Base-by-base conservation (phyloP, 108 stramenopile species). In the Cyclotella kingstonii region DNA sequence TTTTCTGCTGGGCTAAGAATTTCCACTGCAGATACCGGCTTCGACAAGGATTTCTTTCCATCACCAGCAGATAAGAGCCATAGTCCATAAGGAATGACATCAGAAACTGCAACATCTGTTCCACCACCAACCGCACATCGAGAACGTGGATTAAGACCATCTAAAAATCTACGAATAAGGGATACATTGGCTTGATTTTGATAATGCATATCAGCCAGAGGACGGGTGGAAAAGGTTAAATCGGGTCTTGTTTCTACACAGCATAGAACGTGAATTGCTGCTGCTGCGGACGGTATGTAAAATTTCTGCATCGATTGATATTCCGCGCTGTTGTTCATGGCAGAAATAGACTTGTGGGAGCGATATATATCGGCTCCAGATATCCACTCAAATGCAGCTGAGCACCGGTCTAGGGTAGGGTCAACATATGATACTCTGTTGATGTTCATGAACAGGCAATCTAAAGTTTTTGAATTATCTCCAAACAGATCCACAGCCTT, bases 381-480 rank as follows among this genome's bases (percentile, higher is more conserved):
- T 1, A 91, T 56, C 73, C 78, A 84, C 60, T 89, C 86, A 46
- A 78, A 79, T 8, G 84, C 86, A 25, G 54, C 61, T 14, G 77
- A 74, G 60, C 84, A 89, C 17, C 86, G 78, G 70, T 89, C 86
- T 3, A 93, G 63, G 0, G 86, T 84, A 5, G 91, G 91, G 60
- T 93, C 91, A 26, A 93, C 76, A 52, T 85, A 89, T 27, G 81
- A 84, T 1, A 89, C 83, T 7, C 72, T 59, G 28, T 66, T 71
- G 42, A 89, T 62, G 64, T 89, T 89, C 70, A 79, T 52, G 50
- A 85, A 93, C 26, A 93, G 43, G 22, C 72, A 78, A 58, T 89
- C 86, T 42, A 93, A 43, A 3, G 81, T 73, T 33, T 81, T 83
- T 17, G 81, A 73, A 48, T 81, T 65, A 17, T 93, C 91, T 40